Evolutionary conservation across 2,329 filamentous ascomycete genomes (phyloP).

Genomic region (Trichoderma brevicompactum): DNA sequence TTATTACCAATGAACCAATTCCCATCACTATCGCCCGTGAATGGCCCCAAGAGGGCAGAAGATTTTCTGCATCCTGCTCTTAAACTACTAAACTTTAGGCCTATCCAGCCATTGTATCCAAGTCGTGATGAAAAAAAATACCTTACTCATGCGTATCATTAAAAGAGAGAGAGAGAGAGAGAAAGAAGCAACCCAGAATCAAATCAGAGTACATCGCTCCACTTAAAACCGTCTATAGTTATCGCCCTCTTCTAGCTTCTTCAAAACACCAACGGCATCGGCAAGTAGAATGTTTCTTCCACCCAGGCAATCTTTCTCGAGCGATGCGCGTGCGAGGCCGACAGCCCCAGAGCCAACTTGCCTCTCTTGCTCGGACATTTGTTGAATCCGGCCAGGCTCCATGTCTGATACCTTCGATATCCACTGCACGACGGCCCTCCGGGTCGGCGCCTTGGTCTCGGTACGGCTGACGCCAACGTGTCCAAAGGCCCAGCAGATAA

Average conservation of each 20-base stretch:
- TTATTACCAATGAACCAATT: neutral
- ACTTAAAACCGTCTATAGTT: slow-evolving; percentile 43
- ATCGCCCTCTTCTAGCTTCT: slow-evolving; percentile 53
- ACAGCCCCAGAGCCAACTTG: slow-evolving; percentile 53
- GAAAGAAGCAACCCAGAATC: neutral
- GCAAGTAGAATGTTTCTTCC: slow-evolving; percentile 55
- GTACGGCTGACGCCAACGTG: slow-evolving; percentile 39
- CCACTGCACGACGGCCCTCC: slow-evolving; percentile 43
- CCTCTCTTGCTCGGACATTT: slow-evolving; percentile 41
- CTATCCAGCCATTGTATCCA: neutral
- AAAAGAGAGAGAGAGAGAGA: neutral
- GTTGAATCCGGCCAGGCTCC: slow-evolving; percentile 46
- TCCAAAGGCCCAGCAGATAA: slow-evolving; percentile 64
- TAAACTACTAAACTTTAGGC: neutral
- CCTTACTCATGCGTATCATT: slow-evolving; percentile 7
- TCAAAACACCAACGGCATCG: slow-evolving; percentile 58
- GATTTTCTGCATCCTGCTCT: neutral
- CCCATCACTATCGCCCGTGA: neutral
- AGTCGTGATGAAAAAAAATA: neutral
- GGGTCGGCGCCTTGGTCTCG: slow-evolving; percentile 33
- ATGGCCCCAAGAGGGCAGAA: neutral
- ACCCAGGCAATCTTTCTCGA: slow-evolving; percentile 56
- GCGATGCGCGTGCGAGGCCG: slow-evolving; percentile 50
- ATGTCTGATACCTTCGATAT: slow-evolving; percentile 48
- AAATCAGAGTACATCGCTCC: neutral